These are phyloP conservation scores for Ramularia endophylla DNA, from an alignment of 2,329 filamentous ascomycete genomes.

Conservation along the genomic window DNA sequence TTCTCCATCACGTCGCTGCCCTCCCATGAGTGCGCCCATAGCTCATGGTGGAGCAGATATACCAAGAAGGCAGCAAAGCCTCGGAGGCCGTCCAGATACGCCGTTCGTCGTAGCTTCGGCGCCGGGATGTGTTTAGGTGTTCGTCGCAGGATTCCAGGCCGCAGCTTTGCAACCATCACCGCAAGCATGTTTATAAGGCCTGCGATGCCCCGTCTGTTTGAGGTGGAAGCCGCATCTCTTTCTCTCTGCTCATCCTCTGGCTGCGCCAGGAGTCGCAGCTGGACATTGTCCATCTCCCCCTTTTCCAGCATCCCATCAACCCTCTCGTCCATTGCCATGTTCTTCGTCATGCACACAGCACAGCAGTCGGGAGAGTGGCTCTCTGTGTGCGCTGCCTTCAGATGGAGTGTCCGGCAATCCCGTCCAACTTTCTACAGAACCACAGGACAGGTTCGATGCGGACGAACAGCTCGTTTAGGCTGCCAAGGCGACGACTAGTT, in stretches of 20 bases:
- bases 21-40: slow-evolving; percentile 45
- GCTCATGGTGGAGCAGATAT: slow-evolving; percentile 56
- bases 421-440: too few relatives aligned
- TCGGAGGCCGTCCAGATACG: slow-evolving; percentile 60
- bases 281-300: slow-evolving; percentile 16
- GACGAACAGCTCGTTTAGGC: too few relatives aligned
- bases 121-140: slow-evolving; percentile 7
- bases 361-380: too few relatives aligned
- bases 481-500: too few relatives aligned
- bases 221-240: slow-evolving; percentile 6
- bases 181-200: slow-evolving; percentile 12
- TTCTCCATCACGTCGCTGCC: slow-evolving; percentile 17
- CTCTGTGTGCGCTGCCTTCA: too few relatives aligned
- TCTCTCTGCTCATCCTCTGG: slow-evolving; percentile 15
- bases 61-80: slow-evolving; percentile 63
- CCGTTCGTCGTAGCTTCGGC: slow-evolving; percentile 42
- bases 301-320: slow-evolving; percentile 16
- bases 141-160: slow-evolving; percentile 13
- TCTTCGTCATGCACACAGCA: neutral
- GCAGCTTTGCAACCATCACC: slow-evolving; percentile 12
- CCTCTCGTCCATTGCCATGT: neutral
- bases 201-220: slow-evolving; percentile 10
- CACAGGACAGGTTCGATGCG: too few relatives aligned
- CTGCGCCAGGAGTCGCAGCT: slow-evolving; percentile 16
- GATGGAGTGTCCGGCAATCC: too few relatives aligned